These are phyloP conservation scores for Cryptosporidium sp. DNA, from an alignment of 169 alveolate genomes.

Conservation along the genomic window DNA sequence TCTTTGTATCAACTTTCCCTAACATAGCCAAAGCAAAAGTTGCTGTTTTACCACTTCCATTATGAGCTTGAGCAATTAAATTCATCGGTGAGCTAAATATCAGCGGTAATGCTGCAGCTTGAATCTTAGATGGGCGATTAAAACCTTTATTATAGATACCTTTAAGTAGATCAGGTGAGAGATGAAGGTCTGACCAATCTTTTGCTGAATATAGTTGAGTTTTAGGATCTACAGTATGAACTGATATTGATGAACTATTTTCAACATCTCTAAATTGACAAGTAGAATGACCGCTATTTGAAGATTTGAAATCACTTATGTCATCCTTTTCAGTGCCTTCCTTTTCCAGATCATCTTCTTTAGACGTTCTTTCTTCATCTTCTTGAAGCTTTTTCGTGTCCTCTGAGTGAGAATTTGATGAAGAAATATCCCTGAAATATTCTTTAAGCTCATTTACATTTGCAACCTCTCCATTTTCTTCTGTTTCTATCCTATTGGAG, in stretches of 20 bases:
- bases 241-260: conserved; percentile 63
- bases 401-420: neutral
- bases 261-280: conserved; percentile 45
- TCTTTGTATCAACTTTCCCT: conserved; percentile 86
- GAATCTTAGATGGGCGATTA: conserved; percentile 85
- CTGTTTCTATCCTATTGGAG: neutral
- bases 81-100: conserved; percentile 79
- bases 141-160: conserved; percentile 78
- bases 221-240: conserved; percentile 49
- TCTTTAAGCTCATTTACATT: conserved; percentile 72
- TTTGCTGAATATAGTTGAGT: conserved; percentile 77
- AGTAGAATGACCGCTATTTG: neutral
- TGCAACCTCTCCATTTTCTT: conserved; percentile 56
- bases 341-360: conserved; percentile 18
- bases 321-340: conserved; percentile 59
- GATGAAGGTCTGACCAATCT: conserved; percentile 80
- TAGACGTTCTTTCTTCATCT: neutral
- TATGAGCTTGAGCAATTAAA: conserved; percentile 95
- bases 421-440: conserved; percentile 45
- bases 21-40: conserved; percentile 95
- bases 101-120: conserved; percentile 86
- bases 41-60: conserved; percentile 98
- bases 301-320: neutral
- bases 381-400: conserved; percentile 19
- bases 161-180: conserved; percentile 79